Percentiles rank a stretch among this genome's conserved stretches.
These are phyloP conservation scores for Phyllostachys edulis DNA, from an alignment of 176 grass and related monocot genomes.

Conservation along the genomic window DNA sequence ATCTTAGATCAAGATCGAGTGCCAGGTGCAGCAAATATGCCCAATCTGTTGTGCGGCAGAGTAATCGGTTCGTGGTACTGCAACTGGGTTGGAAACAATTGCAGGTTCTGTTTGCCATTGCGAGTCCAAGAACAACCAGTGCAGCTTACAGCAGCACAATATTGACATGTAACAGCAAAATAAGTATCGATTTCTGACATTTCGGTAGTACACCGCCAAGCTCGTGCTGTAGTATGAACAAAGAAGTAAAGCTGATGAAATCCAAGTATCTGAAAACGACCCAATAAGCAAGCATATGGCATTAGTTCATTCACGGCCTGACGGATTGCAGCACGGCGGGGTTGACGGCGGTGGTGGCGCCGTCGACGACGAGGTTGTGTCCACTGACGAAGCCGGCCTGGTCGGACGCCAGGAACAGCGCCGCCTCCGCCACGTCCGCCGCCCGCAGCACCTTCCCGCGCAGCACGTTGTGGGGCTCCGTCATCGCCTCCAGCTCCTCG, in stretches of 20 bases:
- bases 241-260: background rate
- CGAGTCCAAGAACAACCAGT: no score
- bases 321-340: constrained; percentile 18
- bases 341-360: constrained; percentile 59
- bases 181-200: no score
- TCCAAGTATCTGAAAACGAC: background rate
- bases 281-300: background rate
- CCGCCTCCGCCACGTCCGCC: constrained; percentile 51
- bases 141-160: no score
- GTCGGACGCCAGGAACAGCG: constrained; percentile 74
- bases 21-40: no score
- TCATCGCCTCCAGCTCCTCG: constrained; percentile 44
- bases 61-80: no score
- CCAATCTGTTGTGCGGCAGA: no score
- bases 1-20: no score
- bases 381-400: constrained; percentile 66
- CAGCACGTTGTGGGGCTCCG: constrained; percentile 31
- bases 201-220: no score
- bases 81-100: no score
- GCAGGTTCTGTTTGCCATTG: no score
- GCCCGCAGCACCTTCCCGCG: constrained; percentile 56
- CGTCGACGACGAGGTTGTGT: constrained; percentile 78
- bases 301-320: constrained; percentile 9
- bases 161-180: no score
- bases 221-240: background rate